Percentiles rank a stretch among this genome's conserved stretches.
phyloP scores from a whole-genome alignment of 75 land plant genomes.

The Selaginella tamariscina region DNA sequence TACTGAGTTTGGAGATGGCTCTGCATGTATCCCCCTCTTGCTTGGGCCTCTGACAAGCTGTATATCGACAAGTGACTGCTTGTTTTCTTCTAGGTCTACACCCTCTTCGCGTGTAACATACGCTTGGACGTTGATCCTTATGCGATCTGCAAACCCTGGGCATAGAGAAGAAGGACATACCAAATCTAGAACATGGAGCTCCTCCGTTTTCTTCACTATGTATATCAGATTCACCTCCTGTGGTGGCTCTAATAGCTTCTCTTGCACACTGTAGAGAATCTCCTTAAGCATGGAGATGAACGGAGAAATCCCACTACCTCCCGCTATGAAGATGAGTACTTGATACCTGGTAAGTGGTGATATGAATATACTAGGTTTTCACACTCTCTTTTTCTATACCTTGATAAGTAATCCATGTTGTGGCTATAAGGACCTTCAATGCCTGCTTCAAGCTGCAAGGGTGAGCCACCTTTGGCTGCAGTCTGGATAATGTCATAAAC shows the following conservation, averaged over 20 bases:
- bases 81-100: conserved; percentile 17
- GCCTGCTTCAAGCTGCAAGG: conserved; percentile 24
- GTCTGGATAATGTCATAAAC: conserved; percentile 23
- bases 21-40: background rate
- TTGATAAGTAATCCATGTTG: conserved; percentile 25
- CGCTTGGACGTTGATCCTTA: conserved; percentile 44
- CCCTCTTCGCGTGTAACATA: conserved; percentile 33
- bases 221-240: conserved; percentile 49
- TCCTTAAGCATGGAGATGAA: conserved; percentile 25
- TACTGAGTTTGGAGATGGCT: conserved; percentile 13
- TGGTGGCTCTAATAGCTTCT: conserved; percentile 37
- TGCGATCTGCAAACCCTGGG: conserved; percentile 32
- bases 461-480: conserved; percentile 12
- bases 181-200: conserved; percentile 53
- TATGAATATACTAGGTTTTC: background rate
- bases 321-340: conserved; percentile 20
- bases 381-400: background rate
- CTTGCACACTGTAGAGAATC: conserved; percentile 31
- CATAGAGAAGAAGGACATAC: conserved; percentile 35
- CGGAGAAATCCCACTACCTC: conserved; percentile 27
- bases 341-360: background rate
- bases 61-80: background rate
- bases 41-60: background rate
- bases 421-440: conserved; percentile 97
- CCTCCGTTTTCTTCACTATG: conserved; percentile 64